A percentile compares a stretch with the other conserved stretches of the same genome.
Conservation (phyloP, 805 yeast genomes). For the Barnettozyma pratensis region DNA sequence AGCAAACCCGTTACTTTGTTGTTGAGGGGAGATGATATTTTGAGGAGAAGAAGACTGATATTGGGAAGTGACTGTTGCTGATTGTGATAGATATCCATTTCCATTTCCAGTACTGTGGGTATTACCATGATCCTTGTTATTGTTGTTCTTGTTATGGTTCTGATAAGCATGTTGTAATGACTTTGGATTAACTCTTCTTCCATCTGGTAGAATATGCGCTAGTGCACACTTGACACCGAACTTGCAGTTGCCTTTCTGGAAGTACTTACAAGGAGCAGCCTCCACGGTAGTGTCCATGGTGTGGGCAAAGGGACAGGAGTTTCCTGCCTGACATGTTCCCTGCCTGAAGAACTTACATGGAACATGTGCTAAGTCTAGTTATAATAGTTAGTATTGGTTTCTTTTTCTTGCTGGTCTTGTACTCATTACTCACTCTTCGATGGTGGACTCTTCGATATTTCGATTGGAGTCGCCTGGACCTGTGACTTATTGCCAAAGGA, state of each 20-base stretch:
- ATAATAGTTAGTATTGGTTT: conserved; percentile 14
- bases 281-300: conserved; percentile 44
- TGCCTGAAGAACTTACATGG: conserved; percentile 93
- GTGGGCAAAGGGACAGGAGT: conserved; percentile 88
- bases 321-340: conserved; percentile 94
- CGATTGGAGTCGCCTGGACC: conserved; percentile 10
- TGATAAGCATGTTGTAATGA: conserved; percentile 30
- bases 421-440: conserved; percentile 21
- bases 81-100: background rate
- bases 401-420: no score
- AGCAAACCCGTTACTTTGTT: background rate
- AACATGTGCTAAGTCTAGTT: conserved; percentile 75
- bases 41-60: conserved; percentile 1
- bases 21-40: background rate
- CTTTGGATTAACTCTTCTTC: conserved; percentile 66
- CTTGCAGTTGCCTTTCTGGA: conserved; percentile 94
- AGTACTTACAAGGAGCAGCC: conserved; percentile 79
- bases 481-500: background rate
- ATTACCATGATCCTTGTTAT: conserved; percentile 1
- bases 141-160: conserved; percentile 14
- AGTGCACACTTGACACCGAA: conserved; percentile 93
- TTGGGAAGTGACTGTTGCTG: background rate
- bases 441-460: conserved; percentile 21
- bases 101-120: background rate
- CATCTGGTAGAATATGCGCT: conserved; percentile 87